Percentiles rank a stretch among this genome's conserved stretches.
Evolutionary conservation across 2,329 filamentous ascomycete genomes (phyloP).

Genomic region (Botrytis elliptica): DNA sequence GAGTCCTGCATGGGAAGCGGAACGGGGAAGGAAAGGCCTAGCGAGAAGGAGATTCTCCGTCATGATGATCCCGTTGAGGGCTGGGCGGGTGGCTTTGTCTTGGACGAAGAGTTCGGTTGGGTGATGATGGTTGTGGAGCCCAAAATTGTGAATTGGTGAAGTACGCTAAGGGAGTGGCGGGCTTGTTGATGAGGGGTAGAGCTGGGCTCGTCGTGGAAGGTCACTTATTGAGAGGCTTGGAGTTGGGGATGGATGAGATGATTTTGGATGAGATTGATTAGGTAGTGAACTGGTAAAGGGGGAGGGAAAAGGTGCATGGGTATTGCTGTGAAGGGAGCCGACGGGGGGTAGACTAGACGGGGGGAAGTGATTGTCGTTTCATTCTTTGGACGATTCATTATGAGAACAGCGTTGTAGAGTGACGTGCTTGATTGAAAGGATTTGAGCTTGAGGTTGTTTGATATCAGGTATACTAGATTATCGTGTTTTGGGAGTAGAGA

Average conservation of each 20-base stretch:
- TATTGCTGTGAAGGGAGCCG: neutral
- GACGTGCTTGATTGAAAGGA: neutral
- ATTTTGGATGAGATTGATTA: neutral
- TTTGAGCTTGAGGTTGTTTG: neutral
- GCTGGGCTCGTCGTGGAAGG: neutral
- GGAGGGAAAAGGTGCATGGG: neutral
- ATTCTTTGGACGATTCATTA: neutral
- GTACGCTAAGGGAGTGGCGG: neutral
- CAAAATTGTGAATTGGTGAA: neutral
- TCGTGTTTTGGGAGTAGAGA: neutral
- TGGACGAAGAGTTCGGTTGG: no score
- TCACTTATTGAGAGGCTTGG: neutral
- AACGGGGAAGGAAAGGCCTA: neutral
- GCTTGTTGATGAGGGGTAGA: neutral
- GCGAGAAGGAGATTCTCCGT: neutral
- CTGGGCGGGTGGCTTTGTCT: neutral
- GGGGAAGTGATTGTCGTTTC: neutral
- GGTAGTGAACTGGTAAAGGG: neutral
- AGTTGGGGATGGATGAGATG: neutral
- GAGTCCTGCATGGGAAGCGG: neutral
- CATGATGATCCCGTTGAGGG: neutral
- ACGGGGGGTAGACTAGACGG: no score
- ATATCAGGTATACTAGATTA: neutral
- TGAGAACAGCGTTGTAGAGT: neutral
- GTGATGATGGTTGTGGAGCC: neutral